Conservation (phyloP, 257 asterid genomes). For the Voacanga thouarsii region DNA sequence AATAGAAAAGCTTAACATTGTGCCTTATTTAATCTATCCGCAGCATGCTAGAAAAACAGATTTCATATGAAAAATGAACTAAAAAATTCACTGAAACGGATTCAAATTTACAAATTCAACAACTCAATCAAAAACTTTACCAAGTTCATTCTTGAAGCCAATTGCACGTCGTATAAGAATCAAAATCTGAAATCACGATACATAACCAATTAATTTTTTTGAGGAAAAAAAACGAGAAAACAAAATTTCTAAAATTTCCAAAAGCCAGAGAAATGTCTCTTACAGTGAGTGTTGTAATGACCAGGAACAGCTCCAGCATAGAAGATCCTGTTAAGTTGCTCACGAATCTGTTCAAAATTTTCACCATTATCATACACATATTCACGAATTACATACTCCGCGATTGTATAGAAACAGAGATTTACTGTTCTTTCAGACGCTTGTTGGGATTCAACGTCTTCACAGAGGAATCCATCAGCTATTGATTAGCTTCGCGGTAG, state of each 20-base stretch:
- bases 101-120: not conserved
- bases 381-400: not conserved
- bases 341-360: constrained; percentile 55
- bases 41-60: not conserved
- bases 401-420: not conserved
- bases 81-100: not conserved
- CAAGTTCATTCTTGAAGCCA: constrained; percentile 33
- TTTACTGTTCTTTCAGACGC: constrained; percentile 75
- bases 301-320: constrained; percentile 51
- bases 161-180: constrained; percentile 52
- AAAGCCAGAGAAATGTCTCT: not conserved
- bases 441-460: constrained; percentile 58
- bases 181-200: constrained; percentile 40
- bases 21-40: not conserved
- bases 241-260: not conserved
- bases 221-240: not conserved
- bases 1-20: not conserved
- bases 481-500: not conserved
- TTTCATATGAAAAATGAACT: not conserved
- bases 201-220: not conserved
- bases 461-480: constrained; percentile 46
- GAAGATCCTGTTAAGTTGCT: constrained; percentile 78
- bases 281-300: constrained; percentile 49
- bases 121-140: constrained; percentile 24
- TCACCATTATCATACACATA: not conserved